Evolutionary conservation across 2,329 filamentous ascomycete species (phyloP).

Genomic region (Penicillium sp.): DNA sequence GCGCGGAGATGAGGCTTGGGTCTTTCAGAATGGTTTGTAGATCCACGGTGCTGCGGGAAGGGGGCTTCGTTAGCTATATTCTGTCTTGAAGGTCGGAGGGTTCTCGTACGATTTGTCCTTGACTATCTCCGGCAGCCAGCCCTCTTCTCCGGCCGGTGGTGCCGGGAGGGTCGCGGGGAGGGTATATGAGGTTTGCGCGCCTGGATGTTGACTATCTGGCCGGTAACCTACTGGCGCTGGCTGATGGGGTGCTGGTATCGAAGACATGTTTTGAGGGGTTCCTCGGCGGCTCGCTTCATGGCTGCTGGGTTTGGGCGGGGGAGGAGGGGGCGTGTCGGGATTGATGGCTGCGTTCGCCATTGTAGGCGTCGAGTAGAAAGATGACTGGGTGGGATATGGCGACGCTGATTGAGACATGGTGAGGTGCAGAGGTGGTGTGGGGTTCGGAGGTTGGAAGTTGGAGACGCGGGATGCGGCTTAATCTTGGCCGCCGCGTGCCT

Average conservation of each 20-base stretch:
- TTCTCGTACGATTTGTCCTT: slow-evolving; percentile 74
- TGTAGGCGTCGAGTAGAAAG: slow-evolving; percentile 23
- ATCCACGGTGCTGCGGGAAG: slow-evolving; percentile 28
- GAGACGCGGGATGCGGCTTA: slow-evolving; percentile 14
- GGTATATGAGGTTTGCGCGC: slow-evolving; percentile 10
- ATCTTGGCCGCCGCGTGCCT: slow-evolving; percentile 20
- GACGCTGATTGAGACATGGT: slow-evolving; percentile 28
- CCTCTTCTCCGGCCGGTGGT: slow-evolving; percentile 52
- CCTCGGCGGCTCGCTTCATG: slow-evolving; percentile 66
- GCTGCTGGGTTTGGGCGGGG: slow-evolving; percentile 68
- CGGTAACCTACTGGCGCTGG: slow-evolving; percentile 32
- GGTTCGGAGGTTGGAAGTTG: slow-evolving; percentile 11
- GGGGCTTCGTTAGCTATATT: not conserved
- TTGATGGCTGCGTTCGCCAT: slow-evolving; percentile 39
- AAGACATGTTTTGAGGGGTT: slow-evolving; percentile 56
- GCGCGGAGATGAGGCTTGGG: slow-evolving; percentile 66
- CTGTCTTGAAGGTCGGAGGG: slow-evolving; percentile 16
- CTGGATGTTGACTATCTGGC: slow-evolving; percentile 15
- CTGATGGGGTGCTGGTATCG: slow-evolving; percentile 44
- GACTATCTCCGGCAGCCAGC: slow-evolving; percentile 72
- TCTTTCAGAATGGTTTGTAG: slow-evolving; percentile 76
- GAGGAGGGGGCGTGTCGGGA: slow-evolving; percentile 61
- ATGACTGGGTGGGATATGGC: slow-evolving; percentile 25
- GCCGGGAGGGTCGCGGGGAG: slow-evolving; percentile 22
- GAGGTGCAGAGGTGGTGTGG: slow-evolving; percentile 3